Conservation (phyloP, 1,284 basidiomycete genomes). For the Trametes sp. region DNA sequence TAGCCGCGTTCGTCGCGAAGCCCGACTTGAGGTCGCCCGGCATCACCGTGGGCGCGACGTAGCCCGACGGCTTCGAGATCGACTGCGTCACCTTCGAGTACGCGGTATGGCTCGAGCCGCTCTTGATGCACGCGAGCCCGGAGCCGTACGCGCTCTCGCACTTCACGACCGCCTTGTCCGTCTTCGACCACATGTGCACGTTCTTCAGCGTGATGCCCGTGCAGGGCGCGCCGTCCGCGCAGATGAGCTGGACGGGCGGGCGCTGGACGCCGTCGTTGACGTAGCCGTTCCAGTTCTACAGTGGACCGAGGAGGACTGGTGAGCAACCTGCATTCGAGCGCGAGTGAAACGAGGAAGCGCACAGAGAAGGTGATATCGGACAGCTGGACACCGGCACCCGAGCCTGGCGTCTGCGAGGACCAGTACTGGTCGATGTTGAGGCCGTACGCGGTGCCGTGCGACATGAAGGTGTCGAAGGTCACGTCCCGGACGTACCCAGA, state of each 20-base stretch:
- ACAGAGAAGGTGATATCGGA: slow-evolving; percentile 42
- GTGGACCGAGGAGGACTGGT: neutral
- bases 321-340: neutral
- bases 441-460: slow-evolving; percentile 44
- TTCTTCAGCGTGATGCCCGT: slow-evolving; percentile 40
- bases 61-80: slow-evolving; percentile 38
- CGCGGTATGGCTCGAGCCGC: slow-evolving; percentile 34
- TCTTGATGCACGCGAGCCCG: slow-evolving; percentile 40
- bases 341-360: neutral
- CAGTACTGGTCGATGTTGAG: slow-evolving; percentile 46
- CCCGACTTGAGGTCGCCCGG: slow-evolving; percentile 40
- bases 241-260: slow-evolving; percentile 42
- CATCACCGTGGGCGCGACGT: slow-evolving; percentile 40
- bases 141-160: slow-evolving; percentile 44
- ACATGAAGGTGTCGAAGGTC: slow-evolving; percentile 44
- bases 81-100: slow-evolving; percentile 37
- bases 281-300: slow-evolving; percentile 44
- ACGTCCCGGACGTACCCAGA: slow-evolving; percentile 45
- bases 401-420: slow-evolving; percentile 33
- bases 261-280: slow-evolving; percentile 42
- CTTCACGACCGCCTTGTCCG: slow-evolving; percentile 39
- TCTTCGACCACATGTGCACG: slow-evolving; percentile 44
- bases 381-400: slow-evolving; percentile 40
- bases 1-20: slow-evolving; percentile 41
- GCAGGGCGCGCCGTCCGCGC: slow-evolving; percentile 45